Evolutionary conservation across 1,284 basidiomycete species (phyloP), one percentile per base, ranked within the genome.

Genomic region (Ustilago curta): DNA sequence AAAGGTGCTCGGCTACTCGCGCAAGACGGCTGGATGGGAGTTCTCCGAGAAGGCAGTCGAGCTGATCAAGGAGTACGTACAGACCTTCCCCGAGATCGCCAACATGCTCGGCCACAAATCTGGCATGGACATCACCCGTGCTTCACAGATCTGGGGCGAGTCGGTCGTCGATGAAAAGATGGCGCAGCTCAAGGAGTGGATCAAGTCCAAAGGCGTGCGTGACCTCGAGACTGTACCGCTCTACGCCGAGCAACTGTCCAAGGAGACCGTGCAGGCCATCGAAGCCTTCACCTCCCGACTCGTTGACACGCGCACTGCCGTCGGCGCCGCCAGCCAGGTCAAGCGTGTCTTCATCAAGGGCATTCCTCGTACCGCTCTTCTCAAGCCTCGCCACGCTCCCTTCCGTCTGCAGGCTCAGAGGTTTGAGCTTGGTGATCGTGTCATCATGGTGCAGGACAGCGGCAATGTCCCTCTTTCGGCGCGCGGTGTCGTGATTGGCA

Each of bases 1-100:
- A 80, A 99, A 99, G 86, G 97, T 99, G 2, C 89, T 98, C 39
- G 93, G 94, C 66, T 98, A 97, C 85, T 92, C 95, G 27, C 89
- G 91, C 75, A 96, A 97, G 86, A 90, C 91, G 31, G 91, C 91
- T 18, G 89, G 90, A 45, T 99, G 97, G 97, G 96, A 99, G 85
- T 99, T 92, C 84, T 97, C 93, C 76, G 90, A 94, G 73, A 92
- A 91, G 83, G 91, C 95, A 0, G 87, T 95, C 39, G 88, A 91
- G 42, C 88, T 98, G 7, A 89, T 99, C 59, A 87, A 87, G 50
- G 91, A 94, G 65, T 98, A 98, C 87, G 92, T 92, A 25, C 40
- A 66, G 40, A 56, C 42, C 8, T 84, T 85, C 75, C 83, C 85
- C 8, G 84, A 85, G 70, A 60, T 85, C 37, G 21, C 61, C 4